These are phyloP conservation scores for Leccinum fibrillosum DNA, from an alignment of 768 basidiomycete species.

Conservation along the genomic window DNA sequence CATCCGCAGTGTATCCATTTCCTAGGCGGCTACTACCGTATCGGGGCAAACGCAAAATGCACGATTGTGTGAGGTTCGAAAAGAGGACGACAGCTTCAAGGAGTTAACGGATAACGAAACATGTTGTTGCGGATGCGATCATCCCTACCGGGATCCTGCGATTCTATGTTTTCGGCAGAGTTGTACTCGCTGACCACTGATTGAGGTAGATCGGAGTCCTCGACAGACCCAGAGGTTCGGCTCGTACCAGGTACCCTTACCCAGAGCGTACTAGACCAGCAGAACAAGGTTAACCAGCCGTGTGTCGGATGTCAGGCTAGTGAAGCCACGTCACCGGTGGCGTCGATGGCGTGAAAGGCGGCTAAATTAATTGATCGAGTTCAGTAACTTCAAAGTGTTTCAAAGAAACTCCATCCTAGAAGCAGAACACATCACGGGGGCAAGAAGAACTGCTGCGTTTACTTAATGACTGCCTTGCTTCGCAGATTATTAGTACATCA, in stretches of 20 bases:
- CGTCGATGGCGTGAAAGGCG: constrained; percentile 1
- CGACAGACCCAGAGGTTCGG: neutral
- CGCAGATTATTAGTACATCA: neutral
- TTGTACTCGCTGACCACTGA: neutral
- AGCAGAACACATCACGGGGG: neutral
- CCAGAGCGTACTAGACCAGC: constrained; percentile 8
- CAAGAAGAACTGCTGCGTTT: neutral
- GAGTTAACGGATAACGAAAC: neutral
- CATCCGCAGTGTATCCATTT: neutral
- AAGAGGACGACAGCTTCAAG: neutral
- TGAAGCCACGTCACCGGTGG: constrained; percentile 6
- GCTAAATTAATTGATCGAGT: constrained; percentile 1
- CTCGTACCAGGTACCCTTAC: neutral
- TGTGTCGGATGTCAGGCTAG: neutral
- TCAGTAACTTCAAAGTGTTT: neutral
- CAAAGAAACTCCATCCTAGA: neutral
- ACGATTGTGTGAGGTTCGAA: neutral
- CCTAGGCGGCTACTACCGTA: neutral
- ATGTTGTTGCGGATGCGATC: neutral
- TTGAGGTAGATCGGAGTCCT: neutral
- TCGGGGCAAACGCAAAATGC: neutral
- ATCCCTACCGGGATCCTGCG: neutral
- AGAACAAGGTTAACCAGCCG: neutral
- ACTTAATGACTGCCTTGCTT: neutral
- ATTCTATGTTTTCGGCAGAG: neutral